Evolutionary conservation across 176 grass and related monocot genomes (phyloP).

Genomic region (Raddia guianensis): DNA sequence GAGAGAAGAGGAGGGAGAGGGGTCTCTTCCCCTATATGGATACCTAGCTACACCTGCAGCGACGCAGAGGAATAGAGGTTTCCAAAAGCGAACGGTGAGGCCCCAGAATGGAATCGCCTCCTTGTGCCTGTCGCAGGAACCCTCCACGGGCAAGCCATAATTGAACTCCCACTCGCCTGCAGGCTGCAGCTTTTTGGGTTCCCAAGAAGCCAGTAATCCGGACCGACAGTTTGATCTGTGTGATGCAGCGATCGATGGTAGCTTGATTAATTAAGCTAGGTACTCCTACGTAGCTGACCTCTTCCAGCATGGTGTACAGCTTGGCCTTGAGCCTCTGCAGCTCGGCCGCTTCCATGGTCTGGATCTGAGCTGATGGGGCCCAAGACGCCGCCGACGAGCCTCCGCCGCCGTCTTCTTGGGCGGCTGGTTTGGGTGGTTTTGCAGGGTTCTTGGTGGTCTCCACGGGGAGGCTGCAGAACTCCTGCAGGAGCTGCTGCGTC

Average conservation of each 20-base stretch:
- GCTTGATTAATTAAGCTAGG: slow-evolving; percentile 19
- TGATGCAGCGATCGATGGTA: background rate
- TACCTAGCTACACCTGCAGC: slow-evolving; percentile 41
- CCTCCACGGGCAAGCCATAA: slow-evolving; percentile 55
- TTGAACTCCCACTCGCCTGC: slow-evolving; percentile 46
- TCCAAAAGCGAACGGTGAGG: slow-evolving; percentile 69
- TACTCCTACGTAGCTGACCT: slow-evolving; percentile 56
- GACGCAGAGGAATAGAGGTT: slow-evolving; percentile 65
- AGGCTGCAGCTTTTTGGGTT: slow-evolving; percentile 33
- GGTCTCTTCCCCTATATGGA: slow-evolving; percentile 28
- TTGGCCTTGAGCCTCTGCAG: slow-evolving; percentile 75
- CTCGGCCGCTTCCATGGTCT: slow-evolving; percentile 59
- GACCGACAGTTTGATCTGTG: background rate
- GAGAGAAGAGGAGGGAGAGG: background rate
- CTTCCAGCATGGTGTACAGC: slow-evolving; percentile 79
- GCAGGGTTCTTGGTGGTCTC: background rate
- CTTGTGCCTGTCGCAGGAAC: slow-evolving; percentile 56
- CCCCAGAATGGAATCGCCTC: slow-evolving; percentile 52
- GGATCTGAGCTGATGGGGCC: slow-evolving; percentile 51
- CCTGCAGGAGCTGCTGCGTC: slow-evolving; percentile 75
- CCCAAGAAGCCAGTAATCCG: slow-evolving; percentile 21
- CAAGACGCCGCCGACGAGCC: slow-evolving; percentile 47
- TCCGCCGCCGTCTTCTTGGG: slow-evolving; percentile 44
- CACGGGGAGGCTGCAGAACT: slow-evolving; percentile 59
- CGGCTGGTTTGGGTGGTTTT: background rate